These are phyloP conservation scores for Apophysomyces ossiformis DNA, from an alignment of 371 early-diverging fungal species.

Conservation along the genomic window DNA sequence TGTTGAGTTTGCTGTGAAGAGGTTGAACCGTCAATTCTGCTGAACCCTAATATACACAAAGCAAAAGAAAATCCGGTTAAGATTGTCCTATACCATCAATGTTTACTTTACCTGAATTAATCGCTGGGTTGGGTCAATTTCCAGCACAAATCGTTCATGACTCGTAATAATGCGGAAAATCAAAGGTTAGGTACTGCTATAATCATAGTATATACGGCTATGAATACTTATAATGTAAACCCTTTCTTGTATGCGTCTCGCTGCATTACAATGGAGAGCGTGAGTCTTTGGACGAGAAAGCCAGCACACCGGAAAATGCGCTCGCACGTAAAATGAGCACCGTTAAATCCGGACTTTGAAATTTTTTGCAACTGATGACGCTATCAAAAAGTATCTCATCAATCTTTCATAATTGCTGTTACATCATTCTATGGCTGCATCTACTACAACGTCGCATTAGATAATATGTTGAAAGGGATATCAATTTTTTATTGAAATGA, in stretches of 20 bases:
- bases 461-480: too few species aligned
- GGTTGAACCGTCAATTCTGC: constrained; percentile 68
- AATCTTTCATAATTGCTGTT: too few species aligned
- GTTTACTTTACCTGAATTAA: constrained; percentile 40
- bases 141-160: constrained; percentile 61
- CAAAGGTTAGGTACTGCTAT: constrained; percentile 23
- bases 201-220: background rate
- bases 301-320: too few species aligned
- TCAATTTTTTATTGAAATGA: too few species aligned
- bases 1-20: constrained; percentile 46
- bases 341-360: too few species aligned
- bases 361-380: too few species aligned
- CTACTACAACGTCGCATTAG: too few species aligned
- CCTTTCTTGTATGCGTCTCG: constrained; percentile 42
- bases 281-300: background rate
- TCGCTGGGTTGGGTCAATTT: constrained; percentile 48
- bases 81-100: background rate
- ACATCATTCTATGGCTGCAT: too few species aligned
- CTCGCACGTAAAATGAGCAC: too few species aligned
- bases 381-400: too few species aligned
- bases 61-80: background rate
- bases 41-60: constrained; percentile 51
- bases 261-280: constrained; percentile 31
- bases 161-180: constrained; percentile 35
- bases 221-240: constrained; percentile 54